Conservation (phyloP, 2,329 filamentous ascomycete genomes). For the Neonectria sp. region DNA sequence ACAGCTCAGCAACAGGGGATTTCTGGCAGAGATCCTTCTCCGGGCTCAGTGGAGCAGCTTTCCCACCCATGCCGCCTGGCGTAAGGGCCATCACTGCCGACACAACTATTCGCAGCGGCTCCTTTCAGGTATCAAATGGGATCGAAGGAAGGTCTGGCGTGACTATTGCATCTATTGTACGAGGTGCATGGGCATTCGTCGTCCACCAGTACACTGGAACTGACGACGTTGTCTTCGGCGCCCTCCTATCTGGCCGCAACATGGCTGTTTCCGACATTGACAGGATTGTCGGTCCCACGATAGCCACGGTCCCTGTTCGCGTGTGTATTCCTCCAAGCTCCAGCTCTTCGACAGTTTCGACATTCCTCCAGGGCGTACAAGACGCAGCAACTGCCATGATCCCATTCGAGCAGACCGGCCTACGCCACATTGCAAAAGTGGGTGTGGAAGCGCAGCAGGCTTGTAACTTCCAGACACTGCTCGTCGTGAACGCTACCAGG, state of each 20-base stretch:
- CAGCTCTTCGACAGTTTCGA: neutral
- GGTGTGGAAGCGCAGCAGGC: neutral
- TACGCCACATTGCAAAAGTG: slow-evolving; percentile 12
- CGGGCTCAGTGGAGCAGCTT: neutral
- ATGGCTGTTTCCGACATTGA: neutral
- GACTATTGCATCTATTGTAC: neutral
- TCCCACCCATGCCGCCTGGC: neutral
- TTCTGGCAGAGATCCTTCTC: neutral
- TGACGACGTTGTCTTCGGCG: neutral
- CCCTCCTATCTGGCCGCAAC: neutral
- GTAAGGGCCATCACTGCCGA: neutral
- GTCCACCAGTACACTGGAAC: slow-evolving; percentile 2
- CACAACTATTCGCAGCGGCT: neutral
- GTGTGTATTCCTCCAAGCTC: neutral
- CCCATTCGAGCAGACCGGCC: neutral
- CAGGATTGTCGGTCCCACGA: neutral
- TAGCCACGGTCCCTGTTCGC: neutral
- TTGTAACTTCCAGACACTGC: slow-evolving; percentile 20
- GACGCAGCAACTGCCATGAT: neutral
- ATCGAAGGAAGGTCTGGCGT: neutral
- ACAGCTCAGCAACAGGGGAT: neutral
- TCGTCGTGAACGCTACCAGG: slow-evolving; percentile 1
- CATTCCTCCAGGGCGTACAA: neutral
- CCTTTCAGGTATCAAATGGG: neutral
- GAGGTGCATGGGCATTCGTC: neutral